Evolutionary conservation across 1,284 basidiomycete species (phyloP).

Genomic region (Wolfiporia cocos): DNA sequence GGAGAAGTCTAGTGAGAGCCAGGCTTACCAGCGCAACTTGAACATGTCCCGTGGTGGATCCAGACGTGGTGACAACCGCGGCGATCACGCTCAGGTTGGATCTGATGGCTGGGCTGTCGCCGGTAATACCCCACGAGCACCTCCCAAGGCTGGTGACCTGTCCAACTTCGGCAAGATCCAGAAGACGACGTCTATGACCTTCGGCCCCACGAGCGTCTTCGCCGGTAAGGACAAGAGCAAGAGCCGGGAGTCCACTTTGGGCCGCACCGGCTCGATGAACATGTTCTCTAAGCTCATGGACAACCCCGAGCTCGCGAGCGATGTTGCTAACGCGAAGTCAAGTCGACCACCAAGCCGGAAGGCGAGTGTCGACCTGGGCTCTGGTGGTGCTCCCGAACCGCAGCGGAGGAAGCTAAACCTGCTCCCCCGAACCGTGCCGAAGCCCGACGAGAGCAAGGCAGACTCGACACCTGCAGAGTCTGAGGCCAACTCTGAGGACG

Average conservation of each 20-base stretch:
- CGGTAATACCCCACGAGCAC: slow-evolving; percentile 52
- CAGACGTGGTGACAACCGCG: slow-evolving; percentile 75
- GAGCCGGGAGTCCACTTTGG: slow-evolving; percentile 56
- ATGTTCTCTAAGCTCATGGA: slow-evolving; percentile 84
- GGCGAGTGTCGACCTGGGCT: slow-evolving; percentile 40
- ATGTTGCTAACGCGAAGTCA: slow-evolving; percentile 43
- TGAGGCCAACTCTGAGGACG: slow-evolving; percentile 39
- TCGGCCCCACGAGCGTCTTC: slow-evolving; percentile 79
- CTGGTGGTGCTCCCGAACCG: slow-evolving; percentile 27
- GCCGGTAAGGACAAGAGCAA: slow-evolving; percentile 39
- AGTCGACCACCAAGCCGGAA: slow-evolving; percentile 45
- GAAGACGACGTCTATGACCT: slow-evolving; percentile 56
- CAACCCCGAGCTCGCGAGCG: slow-evolving; percentile 44
- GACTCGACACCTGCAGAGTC: slow-evolving; percentile 42
- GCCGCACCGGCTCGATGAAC: slow-evolving; percentile 78
- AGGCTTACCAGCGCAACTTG: slow-evolving; percentile 39
- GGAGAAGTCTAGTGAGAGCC: slow-evolving; percentile 68
- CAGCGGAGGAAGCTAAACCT: slow-evolving; percentile 75
- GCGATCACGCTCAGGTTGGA: slow-evolving; percentile 41
- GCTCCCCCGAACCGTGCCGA: slow-evolving; percentile 50
- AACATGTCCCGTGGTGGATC: slow-evolving; percentile 78
- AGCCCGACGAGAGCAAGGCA: slow-evolving; percentile 33
- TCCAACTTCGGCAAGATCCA: slow-evolving; percentile 83
- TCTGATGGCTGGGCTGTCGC: slow-evolving; percentile 87
- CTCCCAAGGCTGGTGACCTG: slow-evolving; percentile 80